A percentile compares a stretch with the other conserved stretches of the same genome.
phyloP scores from a whole-genome alignment of 352 stramenopile genomes.

The Phytopythium aichiense region DNA sequence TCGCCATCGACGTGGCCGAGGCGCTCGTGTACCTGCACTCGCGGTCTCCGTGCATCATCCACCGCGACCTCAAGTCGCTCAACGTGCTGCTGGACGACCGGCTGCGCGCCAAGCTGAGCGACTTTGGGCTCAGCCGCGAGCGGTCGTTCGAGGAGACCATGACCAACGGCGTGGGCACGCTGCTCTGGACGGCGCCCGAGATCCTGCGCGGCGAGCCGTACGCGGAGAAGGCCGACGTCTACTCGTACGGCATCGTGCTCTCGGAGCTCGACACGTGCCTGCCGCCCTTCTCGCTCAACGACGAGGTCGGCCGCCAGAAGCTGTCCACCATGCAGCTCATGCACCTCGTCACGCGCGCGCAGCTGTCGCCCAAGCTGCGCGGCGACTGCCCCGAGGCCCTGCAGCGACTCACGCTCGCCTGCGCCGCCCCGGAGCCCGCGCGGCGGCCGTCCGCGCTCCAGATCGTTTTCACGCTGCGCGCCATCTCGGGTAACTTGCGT shows the following conservation, averaged over 20 bases:
- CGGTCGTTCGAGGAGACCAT: conserved; percentile 59
- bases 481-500: conserved; percentile 16
- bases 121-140: conserved; percentile 56
- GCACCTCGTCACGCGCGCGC: conserved; percentile 41
- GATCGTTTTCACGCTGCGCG: conserved; percentile 46
- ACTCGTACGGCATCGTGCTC: conserved; percentile 60
- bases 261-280: conserved; percentile 59
- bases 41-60: conserved; percentile 47
- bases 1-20: conserved; percentile 55
- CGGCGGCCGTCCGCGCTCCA: conserved; percentile 43
- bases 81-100: conserved; percentile 48
- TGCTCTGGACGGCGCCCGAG: conserved; percentile 61
- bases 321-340: conserved; percentile 54
- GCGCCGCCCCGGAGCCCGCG: conserved; percentile 23
- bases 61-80: conserved; percentile 65
- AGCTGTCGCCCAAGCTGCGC: conserved; percentile 34
- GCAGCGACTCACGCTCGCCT: conserved; percentile 29
- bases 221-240: conserved; percentile 56
- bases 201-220: conserved; percentile 52
- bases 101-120: conserved; percentile 51
- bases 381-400: conserved; percentile 30
- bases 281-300: conserved; percentile 44
- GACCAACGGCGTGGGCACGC: conserved; percentile 53
- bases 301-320: conserved; percentile 34
- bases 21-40: conserved; percentile 66